Base-by-base conservation (phyloP, 805 yeast species). In the Kuraishia capsulata region DNA sequence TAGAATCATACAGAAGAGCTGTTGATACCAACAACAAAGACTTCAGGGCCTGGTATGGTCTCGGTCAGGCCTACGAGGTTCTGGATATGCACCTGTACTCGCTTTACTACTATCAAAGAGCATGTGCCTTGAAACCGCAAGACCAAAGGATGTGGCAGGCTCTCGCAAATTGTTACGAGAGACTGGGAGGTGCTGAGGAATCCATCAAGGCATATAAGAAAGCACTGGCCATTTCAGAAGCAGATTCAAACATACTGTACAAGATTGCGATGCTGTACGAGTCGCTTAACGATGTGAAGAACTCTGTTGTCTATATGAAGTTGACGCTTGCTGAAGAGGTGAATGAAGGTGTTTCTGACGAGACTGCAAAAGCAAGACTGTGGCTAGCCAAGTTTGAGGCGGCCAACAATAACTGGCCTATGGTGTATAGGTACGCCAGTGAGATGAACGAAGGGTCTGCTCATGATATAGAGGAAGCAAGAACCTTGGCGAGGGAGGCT, bases 91-190 rank as follows among this genome's bases (percentile, higher is more conserved):
- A 86, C 54, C 65, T 85, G 43, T 92, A 89, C 53, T 89, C 97
- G 0, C 64, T 89, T 32, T 90, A 87, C 57, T 92, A 92, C 56
- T 92, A 87, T 56, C 96, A 92, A 59, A 70, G 81, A 36, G 96
- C 97, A 0, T 81, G 96, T 38, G 73, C 88, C 10, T 65, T 92
- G 46, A 88, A 84, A 50, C 97, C 97, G 1, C 59, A 77, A 33
- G 99, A 92, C 53, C 80, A 82, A 50, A 66, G 98, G 47, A 88
- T 90, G 86, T 92, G 99, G 99, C 85, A 80, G 47, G 97, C 97
- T 0, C 69, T 90, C 32, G 97, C 89, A 0, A 79, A 81, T 49
- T 87, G 97, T 57, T 89, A 78, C 57, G 92, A 85, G 47, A 84
- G 84, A 51, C 69, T 88, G 28, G 76, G 75, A 19, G 81, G 85